Base-by-base conservation (phyloP, 2,329 filamentous ascomycete genomes). In the Septoria petroselini region DNA sequence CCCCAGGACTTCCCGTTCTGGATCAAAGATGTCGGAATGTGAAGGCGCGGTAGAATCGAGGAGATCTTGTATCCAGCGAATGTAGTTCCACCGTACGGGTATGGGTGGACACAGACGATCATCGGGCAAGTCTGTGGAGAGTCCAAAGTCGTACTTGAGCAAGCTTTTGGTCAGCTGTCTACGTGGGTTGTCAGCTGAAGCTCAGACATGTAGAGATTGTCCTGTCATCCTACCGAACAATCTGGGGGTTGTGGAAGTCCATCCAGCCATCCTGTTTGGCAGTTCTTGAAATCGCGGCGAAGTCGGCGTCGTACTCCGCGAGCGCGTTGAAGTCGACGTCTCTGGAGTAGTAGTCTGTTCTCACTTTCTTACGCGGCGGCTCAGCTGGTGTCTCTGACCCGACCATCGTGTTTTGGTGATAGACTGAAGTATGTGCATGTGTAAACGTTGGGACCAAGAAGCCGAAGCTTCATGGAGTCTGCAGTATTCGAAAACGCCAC, bases 31-130 rank as follows among this genome's bases (percentile, higher is more conserved):
- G 25, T 63, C 55, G 14, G 64, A 60, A 53, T 68, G 84, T 0
- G 72, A 73, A 38, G 76, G 71, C 6, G 72, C 71, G 0, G 84
- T 85, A 1, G 82, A 84, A 62, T 95, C 89, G 5, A 97, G 66
- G 0, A 98, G 78, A 2, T 79, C 76, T 62, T 95, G 89, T 1
- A 97, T 73, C 90, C 91, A 97, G 7, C 91, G 73, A 15, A 97
- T 81, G 67, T 98, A 98, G 64, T 91, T 93, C 68, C 94, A 84
- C 74, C 61, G 61, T 3, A 67, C 62, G n/a, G 66, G 65, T 65
- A 95, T 86, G 1, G 91, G 88, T 9, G 91, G 93, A 65, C 91
- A 97, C 1, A 98, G 75, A 17, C 91, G 78, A 67, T 95, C 83
- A 19, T 79, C 71, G 0, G 90, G 90, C 1, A 97, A 74, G 4